A percentile compares a stretch with the other conserved stretches of the same genome.
phyloP scores from a whole-genome alignment of 2,329 filamentous ascomycete genomes.

The Biscogniauxia sp. region DNA sequence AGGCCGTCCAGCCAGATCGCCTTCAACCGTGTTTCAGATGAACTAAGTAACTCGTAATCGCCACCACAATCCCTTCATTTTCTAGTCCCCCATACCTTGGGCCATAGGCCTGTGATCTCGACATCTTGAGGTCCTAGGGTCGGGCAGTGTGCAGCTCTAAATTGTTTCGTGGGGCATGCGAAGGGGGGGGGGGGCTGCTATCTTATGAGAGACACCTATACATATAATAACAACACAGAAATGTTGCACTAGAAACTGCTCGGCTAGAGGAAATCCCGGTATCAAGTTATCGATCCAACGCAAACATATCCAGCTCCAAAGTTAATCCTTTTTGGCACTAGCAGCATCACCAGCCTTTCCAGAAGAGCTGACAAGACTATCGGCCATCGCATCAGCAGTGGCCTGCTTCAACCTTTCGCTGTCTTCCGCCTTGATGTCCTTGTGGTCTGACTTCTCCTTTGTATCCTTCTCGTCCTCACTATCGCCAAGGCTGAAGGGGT shows the following conservation, averaged over 20 bases:
- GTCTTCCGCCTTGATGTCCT: slow-evolving; percentile 52
- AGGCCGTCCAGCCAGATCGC: not conserved
- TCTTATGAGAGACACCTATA: not conserved
- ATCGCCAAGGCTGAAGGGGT: slow-evolving; percentile 94
- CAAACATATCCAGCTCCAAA: slow-evolving; percentile 1
- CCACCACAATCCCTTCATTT: not conserved
- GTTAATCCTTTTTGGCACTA: slow-evolving; percentile 19
- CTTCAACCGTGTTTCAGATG: not conserved
- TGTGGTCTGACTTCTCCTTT: slow-evolving; percentile 55
- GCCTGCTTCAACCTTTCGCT: slow-evolving; percentile 64
- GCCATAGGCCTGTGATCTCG: too few relatives aligned
- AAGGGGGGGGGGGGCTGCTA: too few relatives aligned
- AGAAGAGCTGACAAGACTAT: slow-evolving; percentile 46
- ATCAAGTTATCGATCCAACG: not conserved
- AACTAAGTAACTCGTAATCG: not conserved
- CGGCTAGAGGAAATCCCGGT: not conserved
- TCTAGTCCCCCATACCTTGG: not conserved
- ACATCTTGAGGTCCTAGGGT: too few relatives aligned
- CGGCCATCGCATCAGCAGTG: slow-evolving; percentile 59
- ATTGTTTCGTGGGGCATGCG: not conserved
- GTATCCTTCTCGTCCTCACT: slow-evolving; percentile 87
- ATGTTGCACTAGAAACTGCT: not conserved
- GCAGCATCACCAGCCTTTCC: slow-evolving; percentile 31
- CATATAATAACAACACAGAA: not conserved
- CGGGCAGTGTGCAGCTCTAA: not conserved